Conservation (phyloP, 2,329 filamentous ascomycete species). For the Aspergillus pseudoglaucus region DNA sequence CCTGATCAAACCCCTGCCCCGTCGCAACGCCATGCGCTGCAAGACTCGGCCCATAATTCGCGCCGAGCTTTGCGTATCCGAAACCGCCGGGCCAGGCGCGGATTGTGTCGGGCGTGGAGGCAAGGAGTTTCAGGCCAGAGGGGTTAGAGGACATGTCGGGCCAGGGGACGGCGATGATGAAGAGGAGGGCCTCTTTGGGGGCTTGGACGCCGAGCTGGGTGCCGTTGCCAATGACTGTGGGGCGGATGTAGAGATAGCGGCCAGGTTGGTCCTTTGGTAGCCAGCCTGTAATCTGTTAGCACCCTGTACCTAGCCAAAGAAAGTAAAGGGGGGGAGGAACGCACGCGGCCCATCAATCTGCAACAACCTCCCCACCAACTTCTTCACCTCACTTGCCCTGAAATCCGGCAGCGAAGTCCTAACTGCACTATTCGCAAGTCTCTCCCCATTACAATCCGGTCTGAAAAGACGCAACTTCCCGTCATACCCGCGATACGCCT, state of each 20-base stretch:
- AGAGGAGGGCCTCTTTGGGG: slow-evolving; percentile 80
- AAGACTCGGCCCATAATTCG: slow-evolving; percentile 84
- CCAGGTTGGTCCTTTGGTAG: slow-evolving; percentile 56
- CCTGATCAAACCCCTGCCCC: slow-evolving; percentile 71
- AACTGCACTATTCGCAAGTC: slow-evolving; percentile 50
- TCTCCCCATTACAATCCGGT: slow-evolving; percentile 63
- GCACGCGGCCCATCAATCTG: slow-evolving; percentile 50
- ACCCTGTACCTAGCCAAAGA: background rate
- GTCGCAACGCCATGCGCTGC: slow-evolving; percentile 71
- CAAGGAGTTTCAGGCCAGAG: slow-evolving; percentile 60
- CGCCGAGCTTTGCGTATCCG: slow-evolving; percentile 85
- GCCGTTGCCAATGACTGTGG: slow-evolving; percentile 79
- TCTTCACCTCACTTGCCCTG: slow-evolving; percentile 63
- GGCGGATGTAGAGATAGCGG: slow-evolving; percentile 77
- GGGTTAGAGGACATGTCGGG: slow-evolving; percentile 22
- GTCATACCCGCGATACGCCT: slow-evolving; percentile 63
- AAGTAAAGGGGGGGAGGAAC: slow-evolving; percentile 36
- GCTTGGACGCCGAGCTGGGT: slow-evolving; percentile 72
- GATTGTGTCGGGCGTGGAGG: slow-evolving; percentile 72
- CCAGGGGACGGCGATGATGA: slow-evolving; percentile 59
- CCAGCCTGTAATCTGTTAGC: slow-evolving; percentile 52
- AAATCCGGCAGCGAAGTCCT: slow-evolving; percentile 72
- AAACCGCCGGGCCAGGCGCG: slow-evolving; percentile 92
- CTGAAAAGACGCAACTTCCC: slow-evolving; percentile 70
- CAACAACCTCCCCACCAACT: slow-evolving; percentile 67